Evolutionary conservation across 768 basidiomycete genomes (phyloP), one percentile per base, ranked within the genome.

Genomic region (Kwoniella mangroviensis): DNA sequence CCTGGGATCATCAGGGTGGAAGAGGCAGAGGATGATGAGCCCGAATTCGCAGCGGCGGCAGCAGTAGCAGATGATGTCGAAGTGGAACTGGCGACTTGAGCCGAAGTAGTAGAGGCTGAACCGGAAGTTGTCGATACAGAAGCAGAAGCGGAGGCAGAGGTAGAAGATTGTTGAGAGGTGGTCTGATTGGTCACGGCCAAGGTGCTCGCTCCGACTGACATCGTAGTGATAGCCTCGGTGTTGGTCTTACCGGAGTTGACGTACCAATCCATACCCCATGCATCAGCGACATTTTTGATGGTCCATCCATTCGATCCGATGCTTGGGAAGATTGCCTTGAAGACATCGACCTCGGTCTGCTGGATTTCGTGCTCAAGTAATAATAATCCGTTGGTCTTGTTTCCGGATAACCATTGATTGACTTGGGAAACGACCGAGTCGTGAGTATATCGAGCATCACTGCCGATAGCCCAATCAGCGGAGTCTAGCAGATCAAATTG

Each of bases 351-450:
- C 41, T 90, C 85, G 72, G 84, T 80, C 53, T 87, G 83, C 41
- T 86, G 86, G 24, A 90, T 84, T 83, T 97, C 94, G 82, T 98
- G 95, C 81, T 96, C 91, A 68, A 97, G 86, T 65, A 92, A 85
- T 70, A 93, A 86, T 24, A 95, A 87, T 42, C 95, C 95, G 2
- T 92, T 90, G 11, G 82, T 84, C 81, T 93, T 93, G 58, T 91
- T 84, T 40, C 89, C 91, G 85, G 79, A 54, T 41, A 81, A 62
- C 69, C 72, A 93, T 62, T 84, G 77, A 21, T 85, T 82, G 85
- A 93, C 85, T 61, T 83, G 80, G 0, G 81, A 57, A 51, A 86
- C 83, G 73, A 94, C 86, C 21, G 79, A 78, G 9, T 86, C 76
- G 19, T 82, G 71, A 2, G 87, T 89, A 88, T 88, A 58, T 77